These are phyloP conservation scores for Pilatotrama ljubarskyi DNA, from an alignment of 768 basidiomycete species.

Conservation along the genomic window DNA sequence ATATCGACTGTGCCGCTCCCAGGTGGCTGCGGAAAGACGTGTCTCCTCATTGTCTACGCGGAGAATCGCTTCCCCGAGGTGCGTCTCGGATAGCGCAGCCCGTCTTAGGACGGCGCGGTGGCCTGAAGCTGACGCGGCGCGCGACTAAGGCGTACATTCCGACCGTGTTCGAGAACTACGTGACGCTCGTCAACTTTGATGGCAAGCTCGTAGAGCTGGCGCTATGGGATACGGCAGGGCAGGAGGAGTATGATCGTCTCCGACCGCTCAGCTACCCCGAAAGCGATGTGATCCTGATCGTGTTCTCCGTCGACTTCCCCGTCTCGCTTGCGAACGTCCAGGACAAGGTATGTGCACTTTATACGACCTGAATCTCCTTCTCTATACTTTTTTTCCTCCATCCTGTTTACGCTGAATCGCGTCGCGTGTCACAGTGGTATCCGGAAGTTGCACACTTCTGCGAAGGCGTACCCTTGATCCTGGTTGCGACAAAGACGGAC, in stretches of 20 bases:
- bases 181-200: slow-evolving; percentile 82
- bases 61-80: slow-evolving; percentile 97
- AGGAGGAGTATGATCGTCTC: slow-evolving; percentile 94
- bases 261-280: slow-evolving; percentile 86
- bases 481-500: slow-evolving; percentile 94
- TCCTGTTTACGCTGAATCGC: too few species aligned
- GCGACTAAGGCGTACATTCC: slow-evolving; percentile 78
- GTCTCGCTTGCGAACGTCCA: slow-evolving; percentile 87
- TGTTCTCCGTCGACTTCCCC: slow-evolving; percentile 93
- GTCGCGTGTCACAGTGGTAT: slow-evolving; percentile 65
- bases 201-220: slow-evolving; percentile 91
- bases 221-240: slow-evolving; percentile 98
- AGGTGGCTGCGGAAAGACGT: slow-evolving; percentile 92
- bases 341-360: slow-evolving; percentile 63
- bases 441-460: slow-evolving; percentile 93
- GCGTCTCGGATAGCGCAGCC: slow-evolving; percentile 29
- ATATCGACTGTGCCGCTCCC: slow-evolving; percentile 7
- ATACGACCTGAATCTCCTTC: background rate
- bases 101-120: too few species aligned
- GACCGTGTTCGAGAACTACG: slow-evolving; percentile 94
- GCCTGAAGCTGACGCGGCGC: background rate
- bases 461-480: slow-evolving; percentile 83
- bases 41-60: slow-evolving; percentile 93
- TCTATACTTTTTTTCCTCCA: background rate
- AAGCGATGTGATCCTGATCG: slow-evolving; percentile 89